Evolutionary conservation across 495 filamentous ascomycete species (phyloP), one percentile per base, ranked within the genome.

Genomic region (Monascus purpureus): DNA sequence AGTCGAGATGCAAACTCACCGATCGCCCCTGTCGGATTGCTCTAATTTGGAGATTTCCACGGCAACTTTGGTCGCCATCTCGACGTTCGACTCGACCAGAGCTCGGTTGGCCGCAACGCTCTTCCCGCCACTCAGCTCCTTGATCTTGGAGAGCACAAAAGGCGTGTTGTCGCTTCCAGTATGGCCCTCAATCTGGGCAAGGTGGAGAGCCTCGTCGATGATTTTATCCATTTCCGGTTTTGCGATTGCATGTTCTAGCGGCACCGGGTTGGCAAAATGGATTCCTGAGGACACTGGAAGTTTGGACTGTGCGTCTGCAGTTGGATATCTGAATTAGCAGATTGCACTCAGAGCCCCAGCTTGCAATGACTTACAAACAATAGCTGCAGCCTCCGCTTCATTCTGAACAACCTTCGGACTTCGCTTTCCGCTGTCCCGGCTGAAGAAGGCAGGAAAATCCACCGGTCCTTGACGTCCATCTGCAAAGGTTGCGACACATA

Each of bases 401-500:
- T 78, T 63, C 36, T 76, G 54, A 17, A 93, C 65, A 8, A 77
- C 70, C 25, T 70, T 65, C 1, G 92, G 88, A 45, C 83, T 93
- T 40, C 63, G 75, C 22, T 80, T 47, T 4, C 83, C 80, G 48
- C 86, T 94, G 17, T 94, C 83, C 13, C 85, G 62, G 3, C 76
- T 77, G 68, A 77, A 97, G 52, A 97, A 97, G 2, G 80, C 81
- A 1, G 90, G 90, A 40, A 93, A 81, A 46, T 90, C 79, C 13
- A 93, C 68, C 7, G 62, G 50, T 18, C 71, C 72, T 25, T 57
- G 54, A 23, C 76, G 65, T 4, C 76, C 80, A 57, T 92, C 82
- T 2, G 83, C 75, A 64, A 95, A 97, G 0, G 90, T 94, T 13
- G 73, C 75, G 4, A 93, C 85, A 29, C 74, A 65, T 17, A 80